Percentiles rank a stretch among this genome's conserved stretches.
Evolutionary conservation across 345 rosid genomes (phyloP).

Genomic region (Zanthoxylum bungeanum): DNA sequence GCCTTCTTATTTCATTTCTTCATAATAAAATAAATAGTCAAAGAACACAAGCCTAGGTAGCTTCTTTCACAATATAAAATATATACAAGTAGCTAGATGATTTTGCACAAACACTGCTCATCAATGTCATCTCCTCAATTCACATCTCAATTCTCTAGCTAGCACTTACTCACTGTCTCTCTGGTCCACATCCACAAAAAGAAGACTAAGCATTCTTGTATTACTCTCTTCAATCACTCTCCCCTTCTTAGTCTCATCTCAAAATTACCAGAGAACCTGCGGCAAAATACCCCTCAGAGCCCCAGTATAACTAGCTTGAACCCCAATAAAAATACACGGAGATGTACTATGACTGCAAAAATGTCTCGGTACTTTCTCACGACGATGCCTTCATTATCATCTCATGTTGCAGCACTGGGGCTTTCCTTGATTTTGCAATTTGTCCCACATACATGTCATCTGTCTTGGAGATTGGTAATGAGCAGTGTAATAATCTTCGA

Average conservation of each 20-base stretch:
- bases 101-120: background rate
- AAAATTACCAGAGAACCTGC: slow-evolving; percentile 60
- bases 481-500: slow-evolving; percentile 82
- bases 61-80: background rate
- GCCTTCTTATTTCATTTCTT: background rate
- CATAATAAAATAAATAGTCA: background rate
- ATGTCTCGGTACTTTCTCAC: background rate
- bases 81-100: background rate
- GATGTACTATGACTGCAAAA: slow-evolving; percentile 6
- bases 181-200: slow-evolving; percentile 16
- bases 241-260: slow-evolving; percentile 45
- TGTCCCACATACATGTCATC: slow-evolving; percentile 93
- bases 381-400: background rate
- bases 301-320: background rate
- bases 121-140: background rate
- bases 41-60: background rate
- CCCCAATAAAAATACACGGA: slow-evolving; percentile 4
- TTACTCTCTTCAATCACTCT: slow-evolving; percentile 15
- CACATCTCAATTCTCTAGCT: background rate
- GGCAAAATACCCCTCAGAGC: slow-evolving; percentile 49
- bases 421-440: slow-evolving; percentile 46
- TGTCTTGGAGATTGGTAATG: slow-evolving; percentile 98
- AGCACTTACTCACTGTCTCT: too few relatives aligned
- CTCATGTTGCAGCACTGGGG: slow-evolving; percentile 93
- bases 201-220: slow-evolving; percentile 20